Evolutionary conservation across 257 asterid species (phyloP).

Genomic region (Eucommia ulmoides): DNA sequence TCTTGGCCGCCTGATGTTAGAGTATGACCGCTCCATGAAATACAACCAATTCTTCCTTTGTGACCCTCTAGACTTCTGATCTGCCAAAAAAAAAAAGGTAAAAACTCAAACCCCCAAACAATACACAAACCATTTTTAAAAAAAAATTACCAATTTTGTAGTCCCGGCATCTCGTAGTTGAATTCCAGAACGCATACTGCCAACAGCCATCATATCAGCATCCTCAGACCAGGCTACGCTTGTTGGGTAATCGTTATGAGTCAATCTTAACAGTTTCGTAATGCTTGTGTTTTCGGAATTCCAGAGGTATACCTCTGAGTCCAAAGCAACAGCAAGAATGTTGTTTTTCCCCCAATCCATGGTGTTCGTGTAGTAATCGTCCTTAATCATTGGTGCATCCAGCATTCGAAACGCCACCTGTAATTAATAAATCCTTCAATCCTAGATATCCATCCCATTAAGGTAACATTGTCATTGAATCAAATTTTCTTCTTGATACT

Average conservation of each 20-base stretch:
- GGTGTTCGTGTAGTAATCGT: constrained; percentile 48
- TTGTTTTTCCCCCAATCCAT: constrained; percentile 76
- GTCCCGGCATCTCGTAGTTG: constrained; percentile 54
- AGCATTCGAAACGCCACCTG: constrained; percentile 35
- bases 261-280: constrained; percentile 9
- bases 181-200: constrained; percentile 28
- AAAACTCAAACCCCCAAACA: constrained; percentile 7
- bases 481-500: too few species aligned
- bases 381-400: constrained; percentile 44
- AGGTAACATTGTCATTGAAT: too few species aligned
- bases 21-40: constrained; percentile 53
- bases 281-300: constrained; percentile 19
- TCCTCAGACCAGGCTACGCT: constrained; percentile 73
- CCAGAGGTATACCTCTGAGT: constrained; percentile 33
- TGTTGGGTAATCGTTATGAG: constrained; percentile 28
- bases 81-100: constrained; percentile 14
- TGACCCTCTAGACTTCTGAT: constrained; percentile 46
- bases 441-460: too few species aligned
- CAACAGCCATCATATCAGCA: constrained; percentile 37
- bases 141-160: constrained; percentile 32
- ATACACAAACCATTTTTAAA: too few species aligned
- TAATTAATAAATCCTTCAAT: too few species aligned
- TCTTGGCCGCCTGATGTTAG: constrained; percentile 62
- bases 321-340: constrained; percentile 51
- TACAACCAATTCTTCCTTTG: constrained; percentile 32